Evolutionary conservation across 2,329 filamentous ascomycete species (phyloP).

Genomic region (Helotiales sp.): DNA sequence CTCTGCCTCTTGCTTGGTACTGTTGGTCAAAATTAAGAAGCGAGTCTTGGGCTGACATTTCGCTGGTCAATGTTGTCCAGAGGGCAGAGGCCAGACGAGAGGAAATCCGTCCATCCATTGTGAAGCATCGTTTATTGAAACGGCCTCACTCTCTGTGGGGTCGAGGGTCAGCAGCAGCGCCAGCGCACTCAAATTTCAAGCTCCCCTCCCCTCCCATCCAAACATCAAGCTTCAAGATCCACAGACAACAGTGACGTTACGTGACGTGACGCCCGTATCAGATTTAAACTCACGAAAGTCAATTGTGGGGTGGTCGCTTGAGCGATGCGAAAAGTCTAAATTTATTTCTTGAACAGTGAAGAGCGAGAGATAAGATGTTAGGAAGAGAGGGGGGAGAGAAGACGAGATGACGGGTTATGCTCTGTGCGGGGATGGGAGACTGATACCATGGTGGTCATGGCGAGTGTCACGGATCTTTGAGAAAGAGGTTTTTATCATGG

Average conservation of each 20-base stretch:
- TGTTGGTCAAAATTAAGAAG: too few relatives aligned
- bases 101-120: too few relatives aligned
- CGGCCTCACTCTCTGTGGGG: slow-evolving; percentile 1
- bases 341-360: too few relatives aligned
- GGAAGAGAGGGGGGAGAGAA: not conserved
- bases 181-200: too few relatives aligned
- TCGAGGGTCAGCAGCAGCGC: not conserved
- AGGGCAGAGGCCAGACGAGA: not conserved
- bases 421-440: not conserved
- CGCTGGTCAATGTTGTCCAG: too few relatives aligned
- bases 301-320: not conserved
- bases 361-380: too few relatives aligned
- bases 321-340: not conserved
- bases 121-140: slow-evolving; percentile 17
- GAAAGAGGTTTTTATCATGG: not conserved
- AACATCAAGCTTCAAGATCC: not conserved
- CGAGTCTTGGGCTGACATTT: too few relatives aligned
- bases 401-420: not conserved
- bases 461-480: not conserved
- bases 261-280: slow-evolving; percentile 7
- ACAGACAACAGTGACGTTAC: not conserved
- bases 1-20: too few relatives aligned
- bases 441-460: not conserved
- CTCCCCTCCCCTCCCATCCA: too few relatives aligned
- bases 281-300: slow-evolving; percentile 5